phyloP scores from a whole-genome alignment of 2,329 filamentous ascomycete species.

The Furcasterigmium furcatum region DNA sequence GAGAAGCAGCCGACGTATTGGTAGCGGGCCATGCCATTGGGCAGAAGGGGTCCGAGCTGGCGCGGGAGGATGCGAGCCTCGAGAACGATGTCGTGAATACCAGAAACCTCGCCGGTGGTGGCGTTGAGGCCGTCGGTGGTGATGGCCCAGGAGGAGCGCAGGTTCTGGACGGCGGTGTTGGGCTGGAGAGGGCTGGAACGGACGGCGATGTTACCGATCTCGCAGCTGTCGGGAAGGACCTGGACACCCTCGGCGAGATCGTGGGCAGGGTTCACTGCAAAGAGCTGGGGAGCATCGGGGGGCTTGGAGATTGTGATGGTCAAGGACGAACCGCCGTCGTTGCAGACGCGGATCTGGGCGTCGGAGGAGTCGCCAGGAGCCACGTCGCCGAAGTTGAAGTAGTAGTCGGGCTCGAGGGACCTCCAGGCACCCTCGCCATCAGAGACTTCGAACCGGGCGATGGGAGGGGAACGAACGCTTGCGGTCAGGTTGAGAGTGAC shows the following conservation, averaged over 20 bases:
- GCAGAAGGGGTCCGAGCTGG: constrained; percentile 30
- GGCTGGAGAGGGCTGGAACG: constrained; percentile 23
- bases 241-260: constrained; percentile 29
- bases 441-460: constrained; percentile 28
- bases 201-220: constrained; percentile 24
- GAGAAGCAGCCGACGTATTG: constrained; percentile 35
- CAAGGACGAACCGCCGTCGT: constrained; percentile 29
- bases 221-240: constrained; percentile 24
- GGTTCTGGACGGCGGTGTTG: constrained; percentile 21
- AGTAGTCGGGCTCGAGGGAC: constrained; percentile 8
- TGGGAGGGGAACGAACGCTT: constrained; percentile 26
- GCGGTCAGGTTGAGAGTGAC: constrained; percentile 26
- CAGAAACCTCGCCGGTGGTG: constrained; percentile 21
- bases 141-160: constrained; percentile 30
- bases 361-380: constrained; percentile 21
- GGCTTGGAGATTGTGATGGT: constrained; percentile 34
- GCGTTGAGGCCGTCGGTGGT: constrained; percentile 34
- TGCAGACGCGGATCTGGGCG: constrained; percentile 29
- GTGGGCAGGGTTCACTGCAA: constrained; percentile 23
- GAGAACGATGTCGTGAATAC: constrained; percentile 29
- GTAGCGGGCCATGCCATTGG: constrained; percentile 22
- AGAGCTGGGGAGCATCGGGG: constrained; percentile 23
- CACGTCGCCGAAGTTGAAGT: constrained; percentile 27
- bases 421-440: constrained; percentile 27
- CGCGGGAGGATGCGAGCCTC: constrained; percentile 24